These are phyloP conservation scores for Leccinellum luteum DNA, from an alignment of 768 basidiomycete genomes.

Conservation along the genomic window DNA sequence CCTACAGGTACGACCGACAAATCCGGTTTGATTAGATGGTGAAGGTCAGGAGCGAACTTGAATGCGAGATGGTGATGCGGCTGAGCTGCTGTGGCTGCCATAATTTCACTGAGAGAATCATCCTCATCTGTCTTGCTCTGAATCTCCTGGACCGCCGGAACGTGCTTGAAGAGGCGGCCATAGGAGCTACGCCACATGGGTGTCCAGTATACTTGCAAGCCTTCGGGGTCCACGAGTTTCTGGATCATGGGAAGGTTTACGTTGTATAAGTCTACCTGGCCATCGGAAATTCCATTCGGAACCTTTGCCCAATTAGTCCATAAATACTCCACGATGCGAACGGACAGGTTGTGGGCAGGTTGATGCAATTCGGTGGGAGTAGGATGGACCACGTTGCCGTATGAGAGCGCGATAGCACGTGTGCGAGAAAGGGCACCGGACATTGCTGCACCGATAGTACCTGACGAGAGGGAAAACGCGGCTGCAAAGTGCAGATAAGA, in stretches of 20 bases:
- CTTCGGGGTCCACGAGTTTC: slow-evolving; percentile 54
- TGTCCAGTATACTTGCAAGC: slow-evolving; percentile 76
- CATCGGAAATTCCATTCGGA: slow-evolving; percentile 49
- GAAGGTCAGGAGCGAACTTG: slow-evolving; percentile 74
- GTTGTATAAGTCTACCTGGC: slow-evolving; percentile 79
- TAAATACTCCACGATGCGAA: slow-evolving; percentile 66
- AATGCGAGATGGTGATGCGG: slow-evolving; percentile 52
- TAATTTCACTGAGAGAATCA: slow-evolving; percentile 32
- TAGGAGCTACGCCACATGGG: slow-evolving; percentile 84
- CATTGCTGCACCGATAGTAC: slow-evolving; percentile 90
- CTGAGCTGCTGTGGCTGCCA: slow-evolving; percentile 1
- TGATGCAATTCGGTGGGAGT: slow-evolving; percentile 56
- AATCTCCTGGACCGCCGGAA: slow-evolving; percentile 23
- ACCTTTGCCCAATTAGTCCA: slow-evolving; percentile 87
- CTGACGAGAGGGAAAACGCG: slow-evolving; percentile 86
- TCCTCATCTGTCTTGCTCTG: slow-evolving; percentile 39
- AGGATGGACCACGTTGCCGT: slow-evolving; percentile 74
- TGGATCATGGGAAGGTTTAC: slow-evolving; percentile 86
- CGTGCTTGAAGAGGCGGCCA: slow-evolving; percentile 69
- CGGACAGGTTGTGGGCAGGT: slow-evolving; percentile 70
- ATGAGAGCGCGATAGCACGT: slow-evolving; percentile 85
- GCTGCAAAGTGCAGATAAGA: slow-evolving; percentile 41
- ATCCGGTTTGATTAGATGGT: slow-evolving; percentile 60
- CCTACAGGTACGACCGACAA: slow-evolving; percentile 63
- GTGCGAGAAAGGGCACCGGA: slow-evolving; percentile 68